phyloP scores from a whole-genome alignment of 495 filamentous ascomycete genomes.

The Penicillium canescens region DNA sequence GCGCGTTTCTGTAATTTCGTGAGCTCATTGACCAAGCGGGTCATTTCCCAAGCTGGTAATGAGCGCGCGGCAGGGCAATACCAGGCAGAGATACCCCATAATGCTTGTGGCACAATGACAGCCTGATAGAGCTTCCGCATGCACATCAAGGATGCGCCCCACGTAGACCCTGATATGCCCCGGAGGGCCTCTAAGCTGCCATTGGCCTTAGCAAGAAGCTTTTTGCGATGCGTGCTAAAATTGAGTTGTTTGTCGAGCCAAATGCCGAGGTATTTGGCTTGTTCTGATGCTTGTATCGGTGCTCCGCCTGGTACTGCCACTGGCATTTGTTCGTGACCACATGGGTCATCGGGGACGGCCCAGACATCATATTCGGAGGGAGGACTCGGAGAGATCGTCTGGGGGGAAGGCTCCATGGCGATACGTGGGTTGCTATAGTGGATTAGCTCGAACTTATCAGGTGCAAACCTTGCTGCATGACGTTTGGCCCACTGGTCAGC shows the following conservation, averaged over 20 bases:
- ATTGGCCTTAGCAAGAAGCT: slow-evolving; percentile 11
- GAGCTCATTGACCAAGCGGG: background rate
- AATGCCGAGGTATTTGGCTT: slow-evolving; percentile 11
- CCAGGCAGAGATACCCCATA: slow-evolving; percentile 15
- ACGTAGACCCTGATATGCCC: no score
- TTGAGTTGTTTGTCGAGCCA: slow-evolving; percentile 19
- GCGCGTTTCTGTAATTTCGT: slow-evolving; percentile 7
- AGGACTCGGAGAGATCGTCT: background rate
- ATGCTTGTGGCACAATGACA: slow-evolving; percentile 21
- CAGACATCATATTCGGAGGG: background rate
- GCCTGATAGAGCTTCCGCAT: background rate
- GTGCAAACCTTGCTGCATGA: background rate
- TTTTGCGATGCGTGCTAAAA: slow-evolving; percentile 8
- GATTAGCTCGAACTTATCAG: slow-evolving; percentile 6
- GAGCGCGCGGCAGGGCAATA: background rate
- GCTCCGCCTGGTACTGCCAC: background rate
- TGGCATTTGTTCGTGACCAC: background rate
- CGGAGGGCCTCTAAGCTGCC: slow-evolving; percentile 2
- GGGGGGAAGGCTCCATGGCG: background rate
- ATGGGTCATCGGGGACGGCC: background rate
- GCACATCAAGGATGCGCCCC: no score
- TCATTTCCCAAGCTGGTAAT: background rate
- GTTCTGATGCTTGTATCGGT: background rate
- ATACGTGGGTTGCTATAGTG: slow-evolving; percentile 2
- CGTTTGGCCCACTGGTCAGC: background rate